These are phyloP conservation scores for Saposhnikovia divaricata DNA, from an alignment of 129 eudicot genomes.

Conservation along the genomic window DNA sequence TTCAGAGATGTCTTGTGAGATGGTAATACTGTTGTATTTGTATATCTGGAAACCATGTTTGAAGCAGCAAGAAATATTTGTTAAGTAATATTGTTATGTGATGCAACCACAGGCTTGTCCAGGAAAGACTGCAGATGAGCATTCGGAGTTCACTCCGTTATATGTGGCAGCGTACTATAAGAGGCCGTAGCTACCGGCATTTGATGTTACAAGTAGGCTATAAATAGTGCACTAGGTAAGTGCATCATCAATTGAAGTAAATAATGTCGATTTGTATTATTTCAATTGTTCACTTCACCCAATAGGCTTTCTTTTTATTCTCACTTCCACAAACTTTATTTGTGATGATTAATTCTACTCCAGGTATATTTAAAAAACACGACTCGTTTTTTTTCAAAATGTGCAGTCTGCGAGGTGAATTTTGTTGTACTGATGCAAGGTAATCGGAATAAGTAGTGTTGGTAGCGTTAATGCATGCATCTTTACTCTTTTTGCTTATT, in stretches of 20 bases:
- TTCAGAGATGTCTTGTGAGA: constrained; percentile 91
- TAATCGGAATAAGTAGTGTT: background rate
- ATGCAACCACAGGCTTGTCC: constrained; percentile 63
- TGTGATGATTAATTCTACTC: background rate
- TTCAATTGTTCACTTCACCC: background rate
- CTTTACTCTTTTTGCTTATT: constrained; percentile 1
- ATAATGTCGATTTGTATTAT: background rate
- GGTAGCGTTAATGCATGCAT: background rate
- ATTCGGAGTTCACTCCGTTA: constrained; percentile 29
- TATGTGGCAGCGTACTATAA: constrained; percentile 63
- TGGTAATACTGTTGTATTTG: constrained; percentile 41
- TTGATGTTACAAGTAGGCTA: constrained; percentile 71
- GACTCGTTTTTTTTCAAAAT: background rate
- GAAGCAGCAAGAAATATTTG: constrained; percentile 8
- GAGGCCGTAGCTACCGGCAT: constrained; percentile 95
- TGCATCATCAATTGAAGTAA: constrained; percentile 10
- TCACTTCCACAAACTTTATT: background rate
- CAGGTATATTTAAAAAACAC: constrained; percentile 12
- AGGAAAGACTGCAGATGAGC: constrained; percentile 58
- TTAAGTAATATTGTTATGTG: constrained; percentile 12
- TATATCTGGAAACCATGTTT: background rate
- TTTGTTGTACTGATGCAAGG: background rate
- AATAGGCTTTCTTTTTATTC: background rate
- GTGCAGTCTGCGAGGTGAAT: background rate
- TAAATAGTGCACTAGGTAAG: constrained; percentile 39